Evolutionary conservation across 495 filamentous ascomycete genomes (phyloP).

Genomic region (Echria macrotheca): DNA sequence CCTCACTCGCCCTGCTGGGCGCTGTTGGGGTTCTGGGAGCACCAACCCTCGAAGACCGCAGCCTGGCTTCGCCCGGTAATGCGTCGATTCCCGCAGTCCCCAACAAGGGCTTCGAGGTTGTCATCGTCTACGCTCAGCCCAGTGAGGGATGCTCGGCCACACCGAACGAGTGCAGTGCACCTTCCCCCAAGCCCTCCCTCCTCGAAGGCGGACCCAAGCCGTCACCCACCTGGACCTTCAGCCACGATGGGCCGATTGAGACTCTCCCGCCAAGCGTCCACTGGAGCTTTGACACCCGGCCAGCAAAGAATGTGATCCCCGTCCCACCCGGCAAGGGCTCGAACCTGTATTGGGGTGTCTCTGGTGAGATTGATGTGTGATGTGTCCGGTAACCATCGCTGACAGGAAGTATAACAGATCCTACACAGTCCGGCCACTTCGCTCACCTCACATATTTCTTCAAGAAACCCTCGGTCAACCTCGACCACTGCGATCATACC

Average conservation of each 20-base stretch:
- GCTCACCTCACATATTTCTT: slow-evolving; percentile 8
- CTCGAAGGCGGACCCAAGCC: background rate
- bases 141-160: slow-evolving; percentile 2
- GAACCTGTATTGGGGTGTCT: slow-evolving; percentile 4
- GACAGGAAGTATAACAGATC: background rate
- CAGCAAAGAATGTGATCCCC: slow-evolving; percentile 2
- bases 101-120: slow-evolving; percentile 7
- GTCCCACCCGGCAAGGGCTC: background rate
- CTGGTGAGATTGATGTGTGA: background rate
- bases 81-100: background rate
- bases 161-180: background rate
- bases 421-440: slow-evolving; percentile 1
- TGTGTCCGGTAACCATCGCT: too few relatives aligned
- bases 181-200: background rate
- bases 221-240: background rate
- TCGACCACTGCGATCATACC: slow-evolving; percentile 9
- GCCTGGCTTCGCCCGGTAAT: background rate
- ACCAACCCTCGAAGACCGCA: background rate
- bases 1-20: background rate
- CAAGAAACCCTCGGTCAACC: slow-evolving; percentile 8
- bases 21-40: background rate
- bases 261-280: slow-evolving; percentile 1
- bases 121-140: slow-evolving; percentile 4
- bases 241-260: slow-evolving; percentile 1
- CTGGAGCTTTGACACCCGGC: slow-evolving; percentile 4